Base-by-base conservation (phyloP, 2,329 filamentous ascomycete genomes). In the Pseudogymnoascus sp. region DNA sequence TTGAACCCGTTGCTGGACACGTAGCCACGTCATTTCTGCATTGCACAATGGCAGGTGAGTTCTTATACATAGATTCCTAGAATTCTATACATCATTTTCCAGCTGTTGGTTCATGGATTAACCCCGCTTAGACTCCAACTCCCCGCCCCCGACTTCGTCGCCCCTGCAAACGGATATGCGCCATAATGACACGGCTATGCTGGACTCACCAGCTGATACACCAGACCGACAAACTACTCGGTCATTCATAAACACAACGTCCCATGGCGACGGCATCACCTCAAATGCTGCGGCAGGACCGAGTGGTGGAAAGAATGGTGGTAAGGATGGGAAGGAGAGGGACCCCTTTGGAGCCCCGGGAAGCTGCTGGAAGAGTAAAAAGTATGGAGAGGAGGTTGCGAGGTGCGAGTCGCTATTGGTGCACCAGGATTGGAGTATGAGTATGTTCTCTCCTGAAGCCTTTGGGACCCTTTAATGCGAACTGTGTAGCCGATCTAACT, bases 381-480 rank as follows among this genome's bases (percentile, higher is more conserved):
- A 83, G 69, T 80, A 82, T 4, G 72, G 79, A 65, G 83, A 86
- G 65, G 84, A 86, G 63, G 80, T 77, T 67, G 74, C 78, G 47
- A 75, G 80, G 26, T 80, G 79, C 17, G 76, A 78, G 76, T 78
- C 80, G 28, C 70, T 69, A 66, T 68, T 86, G 57, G 69, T 83
- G 60, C 82, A 86, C 70, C 77, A 76, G 68, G 78, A 82, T 47
- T 83, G 81, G 68, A 80, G 73, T 69, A 69, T 79, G 65, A 69
- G 79, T 81, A 69, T 67, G 78, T 73, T 42, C 23, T 26, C 13
- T 36, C n/a, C 19, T 17, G 10, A 10, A 50, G 4, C 10, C 5
- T 10, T n/a, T 4, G 23, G 1, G 21, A 1, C 8, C 15, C 8
- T 31, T 31, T 4, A 19, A 11, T n/a, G 13, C 6, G 47, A 26